Evolutionary conservation across 345 rosid species (phyloP), one percentile per base, ranked within the genome.

Genomic region (Gossypium sturtianum): DNA sequence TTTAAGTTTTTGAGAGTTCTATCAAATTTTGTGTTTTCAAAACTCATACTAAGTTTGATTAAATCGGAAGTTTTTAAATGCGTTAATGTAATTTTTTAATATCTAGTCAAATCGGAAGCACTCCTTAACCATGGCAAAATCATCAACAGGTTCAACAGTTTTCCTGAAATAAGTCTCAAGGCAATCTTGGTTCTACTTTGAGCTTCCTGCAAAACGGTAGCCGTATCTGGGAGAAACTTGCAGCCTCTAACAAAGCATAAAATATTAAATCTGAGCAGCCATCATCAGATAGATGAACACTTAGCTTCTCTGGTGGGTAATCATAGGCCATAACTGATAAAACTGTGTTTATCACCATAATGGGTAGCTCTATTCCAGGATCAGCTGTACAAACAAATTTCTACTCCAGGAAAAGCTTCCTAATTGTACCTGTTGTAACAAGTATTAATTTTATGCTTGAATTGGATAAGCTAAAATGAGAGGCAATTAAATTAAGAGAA

Each of bases 241-340:
- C 84, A 48, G 91, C 89, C 67, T 88, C 88, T 5, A 84, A 41
- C 15, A 88, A 73, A 45, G 89, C 89, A 75, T 84, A 88, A 66
- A 81, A 84, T 0, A 84, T 86, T 38, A 82, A 53, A 25, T 77
- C 80, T 0, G 88, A 84, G 7, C 82, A 83, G 43, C 86, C 92
- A 63, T 89, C 96, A 25, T 92, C 97, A 1, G 93, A 89, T 3
- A 89, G 79, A 60, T 87, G 87, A 8, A 86, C 82, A 15, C 83
- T 80, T 11, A 87, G 80, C 76, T 88, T 88, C 41, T 86, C 86
- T 0, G 87, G 66, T 12, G 96, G 90, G 53, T 92, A 92, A 58
- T 89, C 80, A 2, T 83, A 87, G 4, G 93, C 81, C 84, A 83
- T 73, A 12, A 84, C 85, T 3, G 97, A 90, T 75, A 90, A 75